Percentiles rank a stretch among this genome's conserved stretches.
phyloP scores from a whole-genome alignment of 306 rosid genomes.

The Spatholobus suberectus region DNA sequence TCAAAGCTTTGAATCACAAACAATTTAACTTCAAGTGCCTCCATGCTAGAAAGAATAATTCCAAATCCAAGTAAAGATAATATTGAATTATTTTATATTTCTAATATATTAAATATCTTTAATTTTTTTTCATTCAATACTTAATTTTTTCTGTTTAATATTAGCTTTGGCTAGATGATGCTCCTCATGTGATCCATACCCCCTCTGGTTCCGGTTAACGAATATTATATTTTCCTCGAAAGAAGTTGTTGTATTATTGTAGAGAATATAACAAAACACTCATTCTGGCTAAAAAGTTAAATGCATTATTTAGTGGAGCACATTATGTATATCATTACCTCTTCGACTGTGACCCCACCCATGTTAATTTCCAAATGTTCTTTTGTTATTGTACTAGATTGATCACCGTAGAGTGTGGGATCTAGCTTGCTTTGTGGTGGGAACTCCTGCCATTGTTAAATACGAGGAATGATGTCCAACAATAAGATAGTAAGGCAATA shows the following conservation, averaged over 20 bases:
- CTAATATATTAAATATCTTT: no score
- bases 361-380: constrained; percentile 50
- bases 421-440: constrained; percentile 73
- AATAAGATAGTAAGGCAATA: background rate
- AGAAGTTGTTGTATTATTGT: no score
- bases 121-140: no score
- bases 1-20: background rate
- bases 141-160: no score
- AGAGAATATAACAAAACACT: background rate
- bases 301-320: background rate
- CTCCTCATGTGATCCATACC: background rate
- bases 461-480: background rate
- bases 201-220: background rate
- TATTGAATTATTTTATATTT: background rate
- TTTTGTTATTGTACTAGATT: constrained; percentile 56
- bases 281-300: background rate
- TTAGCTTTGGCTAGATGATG: no score
- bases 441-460: constrained; percentile 55
- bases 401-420: constrained; percentile 61
- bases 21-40: background rate
- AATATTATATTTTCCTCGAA: background rate
- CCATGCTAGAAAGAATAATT: background rate
- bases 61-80: background rate
- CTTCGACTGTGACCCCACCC: constrained; percentile 53
- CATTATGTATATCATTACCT: constrained; percentile 37